Conservation (phyloP, 305 asterid genomes). For the Lippia alba region DNA sequence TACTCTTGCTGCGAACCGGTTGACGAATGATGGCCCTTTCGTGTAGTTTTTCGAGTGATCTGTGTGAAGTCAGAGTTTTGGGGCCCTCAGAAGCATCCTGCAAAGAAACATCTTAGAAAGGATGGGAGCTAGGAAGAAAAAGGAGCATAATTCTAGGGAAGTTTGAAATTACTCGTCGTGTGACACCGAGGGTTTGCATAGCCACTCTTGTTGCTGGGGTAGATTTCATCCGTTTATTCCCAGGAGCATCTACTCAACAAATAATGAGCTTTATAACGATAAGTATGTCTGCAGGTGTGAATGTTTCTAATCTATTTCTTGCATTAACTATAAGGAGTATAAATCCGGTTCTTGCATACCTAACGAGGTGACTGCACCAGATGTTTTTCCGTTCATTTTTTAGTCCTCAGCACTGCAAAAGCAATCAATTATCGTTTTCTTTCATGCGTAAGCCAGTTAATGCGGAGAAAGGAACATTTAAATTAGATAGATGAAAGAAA, state of each 20-base stretch:
- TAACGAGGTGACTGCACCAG: slow-evolving; percentile 49
- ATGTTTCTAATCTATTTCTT: slow-evolving; percentile 6
- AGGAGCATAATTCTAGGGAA: slow-evolving; percentile 24
- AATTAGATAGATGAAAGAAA: background rate
- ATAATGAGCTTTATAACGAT: slow-evolving; percentile 29
- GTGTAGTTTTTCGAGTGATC: slow-evolving; percentile 55
- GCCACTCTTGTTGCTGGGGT: slow-evolving; percentile 67
- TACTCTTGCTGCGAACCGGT: slow-evolving; percentile 69
- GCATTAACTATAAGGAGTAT: background rate
- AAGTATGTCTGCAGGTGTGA: slow-evolving; percentile 12
- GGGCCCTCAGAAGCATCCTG: slow-evolving; percentile 64
- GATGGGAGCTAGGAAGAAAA: background rate
- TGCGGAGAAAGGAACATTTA: slow-evolving; percentile 12
- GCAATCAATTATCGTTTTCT: slow-evolving; percentile 37
- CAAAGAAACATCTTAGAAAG: slow-evolving; percentile 19
- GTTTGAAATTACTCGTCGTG: slow-evolving; percentile 60
- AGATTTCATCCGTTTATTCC: slow-evolving; percentile 52
- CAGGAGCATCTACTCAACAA: slow-evolving; percentile 53
- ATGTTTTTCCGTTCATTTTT: slow-evolving; percentile 46
- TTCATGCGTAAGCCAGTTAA: slow-evolving; percentile 31
- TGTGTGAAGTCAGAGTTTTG: slow-evolving; percentile 54
- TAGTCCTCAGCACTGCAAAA: slow-evolving; percentile 64
- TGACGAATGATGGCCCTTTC: slow-evolving; percentile 49
- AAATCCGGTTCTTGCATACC: slow-evolving; percentile 38
- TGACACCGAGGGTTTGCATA: slow-evolving; percentile 63